A percentile compares a stretch with the other conserved stretches of the same genome.
phyloP scores from a whole-genome alignment of 1,284 basidiomycete species.

The Mycosarcoma mackinlayi region DNA sequence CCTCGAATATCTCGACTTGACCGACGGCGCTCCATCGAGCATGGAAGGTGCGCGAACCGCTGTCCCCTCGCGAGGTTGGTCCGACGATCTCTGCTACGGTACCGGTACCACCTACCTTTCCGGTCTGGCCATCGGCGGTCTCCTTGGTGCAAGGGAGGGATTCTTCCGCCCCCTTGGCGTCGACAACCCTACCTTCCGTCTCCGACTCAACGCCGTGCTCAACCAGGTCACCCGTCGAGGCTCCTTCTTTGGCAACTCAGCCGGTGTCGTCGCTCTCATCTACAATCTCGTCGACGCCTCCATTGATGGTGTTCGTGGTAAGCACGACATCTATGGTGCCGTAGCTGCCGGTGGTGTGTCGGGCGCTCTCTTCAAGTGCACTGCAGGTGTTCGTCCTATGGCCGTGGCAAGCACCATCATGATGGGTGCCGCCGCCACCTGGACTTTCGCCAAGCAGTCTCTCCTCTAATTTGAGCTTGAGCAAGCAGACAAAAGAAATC shows the following conservation, averaged over 20 bases:
- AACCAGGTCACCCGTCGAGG: conserved; percentile 97
- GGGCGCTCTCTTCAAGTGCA: conserved; percentile 91
- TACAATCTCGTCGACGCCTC: conserved; percentile 97
- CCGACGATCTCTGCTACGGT: conserved; percentile 98
- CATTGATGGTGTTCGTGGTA: conserved; percentile 86
- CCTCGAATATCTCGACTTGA: conserved; percentile 68
- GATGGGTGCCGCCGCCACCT: conserved; percentile 85
- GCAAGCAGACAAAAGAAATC: no score
- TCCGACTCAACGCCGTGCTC: conserved; percentile 95
- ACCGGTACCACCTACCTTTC: conserved; percentile 98
- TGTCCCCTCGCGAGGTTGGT: conserved; percentile 83
- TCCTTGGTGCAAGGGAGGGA: conserved; percentile 96
- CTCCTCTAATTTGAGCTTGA: conserved; percentile 23
- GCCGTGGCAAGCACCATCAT: conserved; percentile 87
- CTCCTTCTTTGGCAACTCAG: conserved; percentile 97
- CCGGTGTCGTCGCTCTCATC: conserved; percentile 92
- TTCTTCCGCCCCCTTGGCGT: conserved; percentile 80
- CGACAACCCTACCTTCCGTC: conserved; percentile 71
- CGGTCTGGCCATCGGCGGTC: conserved; percentile 91
- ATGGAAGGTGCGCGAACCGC: conserved; percentile 66
- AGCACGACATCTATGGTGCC: conserved; percentile 90
- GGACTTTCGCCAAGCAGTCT: conserved; percentile 73
- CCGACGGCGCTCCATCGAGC: conserved; percentile 62
- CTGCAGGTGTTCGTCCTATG: conserved; percentile 89
- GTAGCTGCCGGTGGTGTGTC: conserved; percentile 91